These are phyloP conservation scores for Pisolithus microcarpus DNA, from an alignment of 768 basidiomycete genomes.

Conservation along the genomic window DNA sequence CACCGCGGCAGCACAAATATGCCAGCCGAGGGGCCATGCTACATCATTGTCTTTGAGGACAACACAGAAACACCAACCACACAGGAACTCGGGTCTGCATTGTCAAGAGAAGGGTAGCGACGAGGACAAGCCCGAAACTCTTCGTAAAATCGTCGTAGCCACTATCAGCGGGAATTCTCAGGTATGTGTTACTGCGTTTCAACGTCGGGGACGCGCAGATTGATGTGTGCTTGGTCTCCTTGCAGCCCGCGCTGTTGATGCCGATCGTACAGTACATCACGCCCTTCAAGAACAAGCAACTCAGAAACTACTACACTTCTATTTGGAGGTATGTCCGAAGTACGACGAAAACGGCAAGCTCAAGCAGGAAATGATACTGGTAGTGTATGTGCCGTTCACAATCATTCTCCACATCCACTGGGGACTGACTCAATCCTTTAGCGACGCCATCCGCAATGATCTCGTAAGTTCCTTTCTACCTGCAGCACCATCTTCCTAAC, in stretches of 20 bases:
- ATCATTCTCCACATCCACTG: not conserved
- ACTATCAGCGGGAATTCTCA: constrained; percentile 94
- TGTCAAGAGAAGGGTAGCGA: constrained; percentile 97
- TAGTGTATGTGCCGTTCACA: constrained; percentile 61
- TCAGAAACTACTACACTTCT: constrained; percentile 94
- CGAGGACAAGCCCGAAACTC: constrained; percentile 93
- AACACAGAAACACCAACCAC: constrained; percentile 68
- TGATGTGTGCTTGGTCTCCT: not conserved
- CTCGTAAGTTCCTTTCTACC: constrained; percentile 48
- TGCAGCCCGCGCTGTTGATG: constrained; percentile 88
- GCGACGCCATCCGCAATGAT: constrained; percentile 97
- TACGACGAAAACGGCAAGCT: constrained; percentile 94
- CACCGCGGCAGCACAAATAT: constrained; percentile 11
- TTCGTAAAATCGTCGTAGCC: constrained; percentile 87
- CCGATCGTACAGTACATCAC: constrained; percentile 97
- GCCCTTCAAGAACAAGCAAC: constrained; percentile 89
- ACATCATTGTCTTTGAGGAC: constrained; percentile 74
- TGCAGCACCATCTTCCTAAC: not conserved
- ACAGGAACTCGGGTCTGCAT: constrained; percentile 69
- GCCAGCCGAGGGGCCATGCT: constrained; percentile 58
- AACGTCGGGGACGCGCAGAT: not conserved
- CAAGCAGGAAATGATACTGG: constrained; percentile 99
- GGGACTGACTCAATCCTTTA: constrained; percentile 25
- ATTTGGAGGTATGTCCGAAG: constrained; percentile 98
- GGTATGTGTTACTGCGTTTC: constrained; percentile 37